These are phyloP conservation scores for Exserohilum turcica DNA, from an alignment of 2,329 filamentous ascomycete species.

Conservation along the genomic window DNA sequence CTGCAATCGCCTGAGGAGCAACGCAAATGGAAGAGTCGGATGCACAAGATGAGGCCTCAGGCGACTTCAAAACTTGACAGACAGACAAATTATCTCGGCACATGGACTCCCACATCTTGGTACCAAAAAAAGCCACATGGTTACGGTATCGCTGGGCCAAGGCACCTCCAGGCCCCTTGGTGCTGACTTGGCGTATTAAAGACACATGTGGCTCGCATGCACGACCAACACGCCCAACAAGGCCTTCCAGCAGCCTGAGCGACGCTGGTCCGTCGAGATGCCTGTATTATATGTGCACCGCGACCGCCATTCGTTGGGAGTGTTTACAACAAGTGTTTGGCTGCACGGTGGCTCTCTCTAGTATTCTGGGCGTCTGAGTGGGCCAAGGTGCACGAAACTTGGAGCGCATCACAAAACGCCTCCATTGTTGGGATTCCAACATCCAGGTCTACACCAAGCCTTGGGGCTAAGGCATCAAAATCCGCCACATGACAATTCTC, in stretches of 20 bases:
- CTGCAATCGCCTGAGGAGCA: not conserved
- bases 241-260: not conserved
- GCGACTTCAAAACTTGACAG: not conserved
- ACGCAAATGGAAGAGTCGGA: too few relatives aligned
- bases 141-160: not conserved
- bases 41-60: too few relatives aligned
- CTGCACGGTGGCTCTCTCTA: not conserved
- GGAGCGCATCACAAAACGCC: slow-evolving; percentile 22
- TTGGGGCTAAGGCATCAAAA: slow-evolving; percentile 22
- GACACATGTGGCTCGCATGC: not conserved
- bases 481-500: not conserved
- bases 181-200: not conserved
- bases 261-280: not conserved
- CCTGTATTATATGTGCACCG: too few relatives aligned
- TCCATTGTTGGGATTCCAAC: slow-evolving; percentile 19
- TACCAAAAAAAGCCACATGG: not conserved
- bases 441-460: slow-evolving; percentile 26
- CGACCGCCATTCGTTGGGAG: not conserved
- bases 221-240: not conserved
- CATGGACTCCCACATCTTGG: not conserved
- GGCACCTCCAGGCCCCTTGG: not conserved
- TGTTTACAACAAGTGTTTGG: not conserved
- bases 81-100: not conserved
- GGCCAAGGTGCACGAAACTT: slow-evolving; percentile 24
- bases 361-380: not conserved